Evolutionary conservation across 1,139 yeast species (phyloP).

Genomic region (Debaryomyces robertsiae): DNA sequence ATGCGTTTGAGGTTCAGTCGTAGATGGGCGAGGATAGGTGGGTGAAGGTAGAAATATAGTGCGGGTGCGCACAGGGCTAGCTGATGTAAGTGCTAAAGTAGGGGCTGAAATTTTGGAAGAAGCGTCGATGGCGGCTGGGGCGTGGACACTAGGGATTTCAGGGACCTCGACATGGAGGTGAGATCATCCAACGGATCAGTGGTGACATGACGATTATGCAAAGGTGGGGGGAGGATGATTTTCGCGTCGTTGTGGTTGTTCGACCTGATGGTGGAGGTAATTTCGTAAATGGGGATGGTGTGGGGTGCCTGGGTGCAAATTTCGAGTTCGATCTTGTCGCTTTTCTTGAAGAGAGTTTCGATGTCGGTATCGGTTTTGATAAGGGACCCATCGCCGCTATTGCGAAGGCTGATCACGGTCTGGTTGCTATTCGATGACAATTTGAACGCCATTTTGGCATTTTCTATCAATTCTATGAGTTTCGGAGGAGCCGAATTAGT

Average conservation of each 20-base stretch:
- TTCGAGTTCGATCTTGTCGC: conserved; percentile 36
- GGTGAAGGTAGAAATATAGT: too few relatives aligned
- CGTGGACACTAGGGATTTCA: conserved; percentile 17
- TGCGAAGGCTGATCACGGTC: conserved; percentile 24
- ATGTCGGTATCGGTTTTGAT: conserved; percentile 37
- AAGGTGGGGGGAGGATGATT: conserved; percentile 36
- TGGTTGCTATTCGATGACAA: conserved; percentile 27
- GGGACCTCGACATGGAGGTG: conserved; percentile 6
- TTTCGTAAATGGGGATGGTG: conserved; percentile 39
- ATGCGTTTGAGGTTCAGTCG: too few relatives aligned
- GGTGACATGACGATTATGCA: conserved; percentile 17
- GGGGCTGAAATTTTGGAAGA: conserved; percentile 44
- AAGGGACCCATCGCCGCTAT: conserved; percentile 24
- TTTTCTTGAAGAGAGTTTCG: conserved; percentile 36
- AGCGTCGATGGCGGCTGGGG: conserved; percentile 29
- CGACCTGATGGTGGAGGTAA: conserved; percentile 35
- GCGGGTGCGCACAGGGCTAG: too few relatives aligned
- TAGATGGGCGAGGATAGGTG: too few relatives aligned
- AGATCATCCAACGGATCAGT: conserved; percentile 6
- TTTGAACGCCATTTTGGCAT: conserved; percentile 70
- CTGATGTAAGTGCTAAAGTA: too few relatives aligned
- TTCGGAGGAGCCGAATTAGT: conserved; percentile 69
- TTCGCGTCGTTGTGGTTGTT: conserved; percentile 21
- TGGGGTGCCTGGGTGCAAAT: conserved; percentile 35
- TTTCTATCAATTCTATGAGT: conserved; percentile 63